Evolutionary conservation across 805 yeast genomes (phyloP).

Genomic region (Brettanomyces naardenensis): DNA sequence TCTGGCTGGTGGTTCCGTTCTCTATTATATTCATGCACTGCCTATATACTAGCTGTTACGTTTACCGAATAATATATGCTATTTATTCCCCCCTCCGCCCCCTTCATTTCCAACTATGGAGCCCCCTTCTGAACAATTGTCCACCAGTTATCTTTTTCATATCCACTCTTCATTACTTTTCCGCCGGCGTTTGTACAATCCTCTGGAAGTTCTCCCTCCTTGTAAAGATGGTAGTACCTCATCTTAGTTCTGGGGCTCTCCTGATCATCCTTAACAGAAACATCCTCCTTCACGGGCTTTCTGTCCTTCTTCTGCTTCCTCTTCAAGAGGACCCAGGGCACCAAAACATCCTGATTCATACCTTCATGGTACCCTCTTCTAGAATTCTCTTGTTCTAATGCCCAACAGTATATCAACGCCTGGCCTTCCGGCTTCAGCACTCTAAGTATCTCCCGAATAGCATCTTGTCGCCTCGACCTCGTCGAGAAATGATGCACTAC

Average conservation of each 20-base stretch:
- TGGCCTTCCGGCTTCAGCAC: conserved; percentile 50
- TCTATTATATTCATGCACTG: no score
- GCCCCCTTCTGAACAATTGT: conserved; percentile 34
- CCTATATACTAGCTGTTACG: background rate
- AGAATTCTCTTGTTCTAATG: conserved; percentile 81
- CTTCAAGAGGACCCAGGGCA: conserved; percentile 84
- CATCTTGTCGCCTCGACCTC: conserved; percentile 65
- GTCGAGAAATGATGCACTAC: conserved; percentile 96
- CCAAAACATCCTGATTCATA: conserved; percentile 87
- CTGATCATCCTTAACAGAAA: conserved; percentile 8
- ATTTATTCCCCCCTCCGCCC: background rate
- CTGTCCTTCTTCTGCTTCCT: conserved; percentile 31
- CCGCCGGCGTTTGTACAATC: conserved; percentile 73
- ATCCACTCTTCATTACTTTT: conserved; percentile 59
- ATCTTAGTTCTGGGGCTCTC: conserved; percentile 46
- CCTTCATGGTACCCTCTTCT: conserved; percentile 89
- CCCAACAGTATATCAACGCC: conserved; percentile 91
- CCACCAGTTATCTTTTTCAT: conserved; percentile 97
- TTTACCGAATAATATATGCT: conserved; percentile 1
- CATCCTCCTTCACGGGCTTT: conserved; percentile 18
- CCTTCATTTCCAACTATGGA: background rate
- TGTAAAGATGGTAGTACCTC: conserved; percentile 84
- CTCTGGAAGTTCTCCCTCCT: conserved; percentile 70
- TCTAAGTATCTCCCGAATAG: conserved; percentile 60
- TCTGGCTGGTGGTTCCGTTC: no score